phyloP scores from a whole-genome alignment of 371 early-diverging fungal species.

The Mucor piriformis region DNA sequence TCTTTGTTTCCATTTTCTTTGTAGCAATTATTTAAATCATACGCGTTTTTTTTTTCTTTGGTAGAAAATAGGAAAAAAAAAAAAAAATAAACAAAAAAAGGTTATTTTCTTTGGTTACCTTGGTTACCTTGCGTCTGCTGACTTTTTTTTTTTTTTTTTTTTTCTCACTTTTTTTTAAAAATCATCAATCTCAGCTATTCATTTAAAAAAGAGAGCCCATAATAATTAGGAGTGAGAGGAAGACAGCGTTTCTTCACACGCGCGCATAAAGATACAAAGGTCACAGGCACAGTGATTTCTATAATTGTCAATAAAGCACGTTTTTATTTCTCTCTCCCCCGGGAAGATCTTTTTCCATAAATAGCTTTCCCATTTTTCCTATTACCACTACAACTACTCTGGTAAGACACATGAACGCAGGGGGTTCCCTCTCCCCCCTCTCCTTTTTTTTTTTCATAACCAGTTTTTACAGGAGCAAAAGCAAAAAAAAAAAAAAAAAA shows the following conservation, averaged over 20 bases:
- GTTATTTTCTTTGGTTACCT: neutral
- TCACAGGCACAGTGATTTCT: slow-evolving; percentile 12
- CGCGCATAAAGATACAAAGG: slow-evolving; percentile 4
- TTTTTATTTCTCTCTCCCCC: neutral
- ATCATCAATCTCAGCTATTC: neutral
- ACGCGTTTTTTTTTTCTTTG: neutral
- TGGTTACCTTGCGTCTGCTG: slow-evolving; percentile 6
- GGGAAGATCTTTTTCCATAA: slow-evolving; percentile 20
- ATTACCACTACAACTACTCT: too few species aligned
- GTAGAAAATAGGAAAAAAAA: neutral
- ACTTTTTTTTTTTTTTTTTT: slow-evolving; percentile 16
- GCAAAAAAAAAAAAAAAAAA: too few species aligned
- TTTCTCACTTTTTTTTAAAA: neutral
- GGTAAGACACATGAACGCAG: too few species aligned
- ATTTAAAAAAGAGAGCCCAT: too few species aligned
- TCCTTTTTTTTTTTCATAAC: neutral
- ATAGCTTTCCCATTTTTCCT: neutral
- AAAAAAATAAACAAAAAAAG: neutral
- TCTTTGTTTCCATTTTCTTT: too few species aligned
- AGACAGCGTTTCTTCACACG: slow-evolving; percentile 20
- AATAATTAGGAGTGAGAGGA: too few species aligned
- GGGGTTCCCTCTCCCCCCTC: neutral
- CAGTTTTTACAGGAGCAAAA: too few species aligned
- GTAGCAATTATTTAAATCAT: neutral
- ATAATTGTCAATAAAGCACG: slow-evolving; percentile 9